Base-by-base conservation (phyloP, 2,329 filamentous ascomycete genomes). In the Orbilia oligospora region DNA sequence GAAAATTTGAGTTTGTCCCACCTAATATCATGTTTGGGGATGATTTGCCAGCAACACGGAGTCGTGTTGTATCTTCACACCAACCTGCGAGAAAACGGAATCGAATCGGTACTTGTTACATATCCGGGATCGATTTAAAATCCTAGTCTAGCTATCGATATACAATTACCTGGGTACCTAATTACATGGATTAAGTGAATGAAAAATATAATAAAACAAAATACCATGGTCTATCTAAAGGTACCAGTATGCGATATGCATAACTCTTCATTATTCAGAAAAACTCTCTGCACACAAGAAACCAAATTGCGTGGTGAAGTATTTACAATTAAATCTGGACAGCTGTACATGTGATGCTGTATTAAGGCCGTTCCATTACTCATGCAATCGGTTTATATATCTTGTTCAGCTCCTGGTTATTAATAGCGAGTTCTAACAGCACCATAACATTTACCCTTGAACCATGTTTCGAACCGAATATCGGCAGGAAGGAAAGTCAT, bases 401-500 rank as follows among this genome's bases (percentile, higher is more conserved):
- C 30, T 20, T 30, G 30, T 38, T 38, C 8, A 22, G 8, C 12
- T 1, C n/a, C 22, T 10, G 0, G 27, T 61, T 38, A 58, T 58
- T 79, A 79, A 20, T 79, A 79, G 9, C 70, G 66, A 44, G 76
- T 79, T 36, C 68, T 72, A 8, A 79, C 76, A 24, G 76, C 76
- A 48, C 76, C 76, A 22, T 79, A 79, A 56, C 76, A 79, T 73
- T 79, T 79, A 9, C 76, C 76, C 30, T 79, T 79, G 33, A 79
- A 79, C 76, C 76, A 79, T 16, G 76, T 79, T 44, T 79, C 76
- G 33, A 79, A 79, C 16, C 70, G 66, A 46, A 79, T 79, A 33
- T 79, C 76, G 10, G 76, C 76, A 33, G 69, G 68, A 14, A 72
- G 44, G 56, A 79, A 79, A 3, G 76, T 79, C 76, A 79, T 79